Percentiles rank a stretch among this genome's conserved stretches.
These are phyloP conservation scores for Skeletonema grethae DNA, from an alignment of 108 stramenopile species.

Conservation along the genomic window DNA sequence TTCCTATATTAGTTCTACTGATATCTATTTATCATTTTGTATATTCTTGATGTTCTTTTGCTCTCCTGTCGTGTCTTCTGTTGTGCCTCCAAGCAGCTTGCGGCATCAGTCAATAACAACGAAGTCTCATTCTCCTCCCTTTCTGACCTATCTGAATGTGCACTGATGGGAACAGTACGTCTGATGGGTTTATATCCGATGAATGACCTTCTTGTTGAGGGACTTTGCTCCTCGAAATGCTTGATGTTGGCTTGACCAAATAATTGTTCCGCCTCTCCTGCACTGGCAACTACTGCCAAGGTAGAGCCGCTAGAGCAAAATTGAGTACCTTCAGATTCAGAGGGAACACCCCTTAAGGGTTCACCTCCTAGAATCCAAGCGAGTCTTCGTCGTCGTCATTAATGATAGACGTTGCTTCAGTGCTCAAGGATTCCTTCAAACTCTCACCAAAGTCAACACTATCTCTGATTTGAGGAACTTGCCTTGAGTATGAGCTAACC, in stretches of 20 bases:
- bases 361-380: background rate
- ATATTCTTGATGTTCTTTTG: background rate
- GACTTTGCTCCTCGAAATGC: background rate
- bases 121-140: background rate
- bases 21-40: background rate
- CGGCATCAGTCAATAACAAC: background rate
- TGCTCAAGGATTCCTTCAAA: background rate
- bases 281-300: background rate
- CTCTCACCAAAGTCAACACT: background rate
- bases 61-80: background rate
- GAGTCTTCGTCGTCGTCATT: background rate
- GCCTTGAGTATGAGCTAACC: background rate
- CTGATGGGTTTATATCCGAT: background rate
- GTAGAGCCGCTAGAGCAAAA: background rate
- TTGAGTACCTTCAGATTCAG: background rate
- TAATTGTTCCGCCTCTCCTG: background rate
- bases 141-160: background rate
- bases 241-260: background rate
- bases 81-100: background rate
- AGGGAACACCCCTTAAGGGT: background rate
- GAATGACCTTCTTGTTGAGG: background rate
- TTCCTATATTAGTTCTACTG: background rate
- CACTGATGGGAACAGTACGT: background rate
- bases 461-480: background rate
- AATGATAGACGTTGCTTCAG: background rate